These are phyloP conservation scores for Phytopythium oedochilum DNA, from an alignment of 352 stramenopile species.

Conservation along the genomic window DNA sequence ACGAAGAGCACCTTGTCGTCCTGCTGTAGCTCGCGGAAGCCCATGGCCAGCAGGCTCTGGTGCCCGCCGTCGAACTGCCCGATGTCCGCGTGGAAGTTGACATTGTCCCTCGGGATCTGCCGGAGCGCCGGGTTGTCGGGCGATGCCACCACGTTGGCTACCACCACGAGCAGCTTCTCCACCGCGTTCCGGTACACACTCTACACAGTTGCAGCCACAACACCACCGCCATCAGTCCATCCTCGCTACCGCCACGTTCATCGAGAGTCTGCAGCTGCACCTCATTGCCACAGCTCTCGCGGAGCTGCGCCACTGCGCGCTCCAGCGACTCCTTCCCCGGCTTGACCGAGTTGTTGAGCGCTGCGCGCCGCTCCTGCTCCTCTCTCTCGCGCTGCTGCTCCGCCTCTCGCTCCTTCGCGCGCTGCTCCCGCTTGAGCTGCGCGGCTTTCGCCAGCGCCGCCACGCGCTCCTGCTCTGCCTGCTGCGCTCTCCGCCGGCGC, in stretches of 20 bases:
- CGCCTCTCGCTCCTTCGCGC: slow-evolving; percentile 24
- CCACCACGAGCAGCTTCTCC: slow-evolving; percentile 42
- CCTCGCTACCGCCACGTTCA: neutral
- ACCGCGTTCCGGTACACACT: slow-evolving; percentile 27
- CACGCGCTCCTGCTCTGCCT: slow-evolving; percentile 20
- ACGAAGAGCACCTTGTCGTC: slow-evolving; percentile 54
- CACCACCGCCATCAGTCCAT: neutral
- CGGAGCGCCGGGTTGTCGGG: slow-evolving; percentile 70
- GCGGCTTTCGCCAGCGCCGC: slow-evolving; percentile 45
- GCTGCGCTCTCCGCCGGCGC: slow-evolving; percentile 13
- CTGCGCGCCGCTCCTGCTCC: slow-evolving; percentile 24
- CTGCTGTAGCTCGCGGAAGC: slow-evolving; percentile 58
- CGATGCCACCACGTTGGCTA: slow-evolving; percentile 62
- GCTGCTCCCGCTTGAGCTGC: slow-evolving; percentile 49
- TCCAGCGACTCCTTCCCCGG: slow-evolving; percentile 39
- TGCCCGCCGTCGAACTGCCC: slow-evolving; percentile 57
- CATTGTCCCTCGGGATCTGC: slow-evolving; percentile 71
- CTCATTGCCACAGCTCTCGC: slow-evolving; percentile 27
- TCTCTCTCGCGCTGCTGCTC: slow-evolving; percentile 24
- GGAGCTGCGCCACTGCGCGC: slow-evolving; percentile 33
- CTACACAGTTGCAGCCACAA: slow-evolving; percentile 13
- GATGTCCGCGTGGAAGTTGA: slow-evolving; percentile 60
- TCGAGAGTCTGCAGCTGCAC: slow-evolving; percentile 5
- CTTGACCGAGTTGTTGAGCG: slow-evolving; percentile 26
- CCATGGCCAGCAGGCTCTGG: slow-evolving; percentile 61